Evolutionary conservation across 2,329 filamentous ascomycete species (phyloP).

Genomic region (Dactylonectria estremocensis): DNA sequence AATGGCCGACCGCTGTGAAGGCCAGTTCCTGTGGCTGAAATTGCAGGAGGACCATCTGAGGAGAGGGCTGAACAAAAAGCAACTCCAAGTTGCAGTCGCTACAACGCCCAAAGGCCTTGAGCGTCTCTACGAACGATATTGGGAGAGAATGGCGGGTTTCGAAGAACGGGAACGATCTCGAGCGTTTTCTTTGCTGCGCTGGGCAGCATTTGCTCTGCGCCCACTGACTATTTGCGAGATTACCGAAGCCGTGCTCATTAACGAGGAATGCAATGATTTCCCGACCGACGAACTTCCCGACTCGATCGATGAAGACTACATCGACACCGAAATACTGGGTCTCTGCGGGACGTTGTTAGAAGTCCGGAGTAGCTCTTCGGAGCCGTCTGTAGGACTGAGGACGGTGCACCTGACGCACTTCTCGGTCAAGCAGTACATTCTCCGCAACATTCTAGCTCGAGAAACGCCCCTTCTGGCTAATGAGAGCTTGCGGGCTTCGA

Average conservation of each 20-base stretch:
- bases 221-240: conserved; percentile 27
- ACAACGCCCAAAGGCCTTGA: conserved; percentile 50
- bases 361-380: neutral
- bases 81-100: conserved; percentile 48
- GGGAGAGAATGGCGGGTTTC: conserved; percentile 41
- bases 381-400: neutral
- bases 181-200: conserved; percentile 49
- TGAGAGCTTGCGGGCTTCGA: neutral
- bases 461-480: neutral
- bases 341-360: too few relatives aligned
- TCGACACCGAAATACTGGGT: too few relatives aligned
- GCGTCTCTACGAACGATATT: conserved; percentile 51
- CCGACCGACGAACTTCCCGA: too few relatives aligned
- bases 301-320: too few relatives aligned
- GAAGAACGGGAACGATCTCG: conserved; percentile 29
- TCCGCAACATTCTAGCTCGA: neutral
- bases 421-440: conserved; percentile 14
- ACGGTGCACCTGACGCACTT: conserved; percentile 1
- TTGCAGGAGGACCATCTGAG: conserved; percentile 47
- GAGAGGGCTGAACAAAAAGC: conserved; percentile 45
- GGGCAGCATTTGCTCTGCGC: conserved; percentile 45
- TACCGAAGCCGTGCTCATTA: conserved; percentile 7
- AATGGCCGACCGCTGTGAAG: too few relatives aligned
- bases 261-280: neutral
- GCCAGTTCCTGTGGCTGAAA: too few relatives aligned